Percentiles rank a stretch among this genome's conserved stretches.
Evolutionary conservation across 306 rosid genomes (phyloP).

Genomic region (Castanea mollissima): DNA sequence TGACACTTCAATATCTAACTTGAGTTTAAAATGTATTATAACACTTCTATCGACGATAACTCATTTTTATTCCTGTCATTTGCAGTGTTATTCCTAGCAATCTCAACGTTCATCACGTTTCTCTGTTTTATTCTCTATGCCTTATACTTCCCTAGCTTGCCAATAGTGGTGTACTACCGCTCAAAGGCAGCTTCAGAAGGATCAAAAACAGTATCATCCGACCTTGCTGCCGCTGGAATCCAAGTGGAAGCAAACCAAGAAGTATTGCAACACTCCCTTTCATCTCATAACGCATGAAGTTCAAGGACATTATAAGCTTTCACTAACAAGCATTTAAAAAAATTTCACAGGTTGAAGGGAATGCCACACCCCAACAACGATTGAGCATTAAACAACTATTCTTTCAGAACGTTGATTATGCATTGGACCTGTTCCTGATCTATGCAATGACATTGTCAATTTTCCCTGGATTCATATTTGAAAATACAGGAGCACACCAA

Average conservation of each 20-base stretch:
- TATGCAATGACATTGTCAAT: conserved; percentile 72
- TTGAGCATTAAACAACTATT: conserved; percentile 55
- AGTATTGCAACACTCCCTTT: conserved; percentile 31
- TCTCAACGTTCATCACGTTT: conserved; percentile 53
- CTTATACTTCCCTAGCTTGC: conserved; percentile 58
- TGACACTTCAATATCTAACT: too few relatives aligned
- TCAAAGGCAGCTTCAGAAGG: conserved; percentile 81
- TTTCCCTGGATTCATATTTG: conserved; percentile 83
- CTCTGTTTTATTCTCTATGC: conserved; percentile 69
- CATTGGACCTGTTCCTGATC: conserved; percentile 51
- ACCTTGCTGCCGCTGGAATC: conserved; percentile 82
- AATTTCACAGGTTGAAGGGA: conserved; percentile 36
- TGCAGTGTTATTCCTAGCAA: conserved; percentile 67
- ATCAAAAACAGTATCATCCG: conserved; percentile 76
- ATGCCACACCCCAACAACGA: conserved; percentile 26
- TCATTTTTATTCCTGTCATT: conserved; percentile 4
- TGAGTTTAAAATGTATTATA: background rate
- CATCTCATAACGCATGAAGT: background rate
- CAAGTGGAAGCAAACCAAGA: conserved; percentile 26
- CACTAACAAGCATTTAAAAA: background rate
- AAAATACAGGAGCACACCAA: conserved; percentile 75
- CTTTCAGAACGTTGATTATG: conserved; percentile 54
- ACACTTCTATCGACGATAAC: background rate
- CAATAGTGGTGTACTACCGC: conserved; percentile 75
- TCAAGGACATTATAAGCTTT: background rate